phyloP scores from a whole-genome alignment of 1,284 basidiomycete genomes.

The Naganishia liquefaciens region DNA sequence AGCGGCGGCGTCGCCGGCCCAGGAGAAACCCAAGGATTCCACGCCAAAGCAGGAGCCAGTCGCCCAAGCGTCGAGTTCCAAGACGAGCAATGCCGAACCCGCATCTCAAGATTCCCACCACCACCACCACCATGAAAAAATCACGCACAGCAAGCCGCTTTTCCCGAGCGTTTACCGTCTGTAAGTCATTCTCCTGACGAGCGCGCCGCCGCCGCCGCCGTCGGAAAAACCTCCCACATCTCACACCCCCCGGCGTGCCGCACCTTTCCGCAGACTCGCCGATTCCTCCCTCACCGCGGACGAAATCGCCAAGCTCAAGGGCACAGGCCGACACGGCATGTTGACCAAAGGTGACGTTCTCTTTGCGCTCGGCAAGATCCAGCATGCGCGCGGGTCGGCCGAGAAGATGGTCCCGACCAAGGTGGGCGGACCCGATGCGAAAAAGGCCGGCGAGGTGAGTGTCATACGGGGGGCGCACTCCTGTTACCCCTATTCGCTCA shows the following conservation, averaged over 20 bases:
- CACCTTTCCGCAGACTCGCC: slow-evolving; percentile 42
- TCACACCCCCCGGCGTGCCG: slow-evolving; percentile 33
- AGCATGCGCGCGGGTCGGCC: slow-evolving; percentile 67
- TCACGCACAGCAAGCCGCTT: slow-evolving; percentile 46
- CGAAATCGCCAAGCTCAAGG: slow-evolving; percentile 54
- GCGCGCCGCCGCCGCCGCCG: background rate
- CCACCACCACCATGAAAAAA: slow-evolving; percentile 42
- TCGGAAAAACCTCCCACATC: slow-evolving; percentile 18
- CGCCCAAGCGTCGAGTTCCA: slow-evolving; percentile 12
- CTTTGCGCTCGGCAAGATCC: slow-evolving; percentile 68
- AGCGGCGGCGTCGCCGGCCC: slow-evolving; percentile 22
- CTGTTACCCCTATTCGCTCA: too few relatives aligned
- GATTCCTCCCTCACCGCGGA: slow-evolving; percentile 51
- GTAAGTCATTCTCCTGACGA: slow-evolving; percentile 43
- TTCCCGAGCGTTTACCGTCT: slow-evolving; percentile 51
- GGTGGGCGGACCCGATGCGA: slow-evolving; percentile 44
- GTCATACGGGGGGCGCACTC: too few relatives aligned
- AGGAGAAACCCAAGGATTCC: slow-evolving; percentile 11
- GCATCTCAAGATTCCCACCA: slow-evolving; percentile 3
- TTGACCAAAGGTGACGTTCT: slow-evolving; percentile 88
- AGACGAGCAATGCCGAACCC: background rate
- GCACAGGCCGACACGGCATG: slow-evolving; percentile 83
- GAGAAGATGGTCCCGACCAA: slow-evolving; percentile 64
- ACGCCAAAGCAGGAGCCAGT: slow-evolving; percentile 30
- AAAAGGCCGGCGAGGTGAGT: slow-evolving; percentile 33